Percentiles rank a stretch among this genome's conserved stretches.
phyloP scores from a whole-genome alignment of 2,329 filamentous ascomycete species.

The Ophiognomonia clavigignenti-juglandacearum region DNA sequence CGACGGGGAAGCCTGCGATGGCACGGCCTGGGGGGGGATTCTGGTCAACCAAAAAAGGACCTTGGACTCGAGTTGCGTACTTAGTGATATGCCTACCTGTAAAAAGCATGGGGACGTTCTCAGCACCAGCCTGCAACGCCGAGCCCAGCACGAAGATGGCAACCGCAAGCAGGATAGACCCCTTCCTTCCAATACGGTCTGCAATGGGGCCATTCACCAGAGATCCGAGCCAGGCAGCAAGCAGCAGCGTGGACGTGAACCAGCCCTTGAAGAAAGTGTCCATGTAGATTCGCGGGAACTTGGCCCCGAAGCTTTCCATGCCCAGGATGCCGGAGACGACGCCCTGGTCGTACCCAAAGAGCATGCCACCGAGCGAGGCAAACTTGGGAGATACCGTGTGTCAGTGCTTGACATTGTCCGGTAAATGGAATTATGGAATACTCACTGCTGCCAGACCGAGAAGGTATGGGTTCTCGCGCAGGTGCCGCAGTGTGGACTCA shows the following conservation, averaged over 20 bases:
- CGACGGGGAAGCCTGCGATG: conserved; percentile 39
- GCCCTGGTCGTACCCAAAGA: conserved; percentile 47
- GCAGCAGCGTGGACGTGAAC: conserved; percentile 45
- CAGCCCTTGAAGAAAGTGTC: conserved; percentile 46
- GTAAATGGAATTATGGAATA: too few relatives aligned
- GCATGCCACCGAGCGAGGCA: conserved; percentile 34
- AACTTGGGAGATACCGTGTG: conserved; percentile 18
- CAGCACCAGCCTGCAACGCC: conserved; percentile 37
- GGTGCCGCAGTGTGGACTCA: conserved; percentile 22
- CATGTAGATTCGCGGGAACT: conserved; percentile 29
- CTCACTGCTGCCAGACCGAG: conserved; percentile 38
- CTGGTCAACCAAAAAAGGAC: not conserved
- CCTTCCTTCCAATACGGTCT: conserved; percentile 29
- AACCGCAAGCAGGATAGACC: conserved; percentile 30
- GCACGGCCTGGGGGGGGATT: conserved; percentile 37
- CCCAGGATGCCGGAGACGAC: conserved; percentile 41
- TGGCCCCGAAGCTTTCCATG: conserved; percentile 37
- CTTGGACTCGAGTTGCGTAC: not conserved
- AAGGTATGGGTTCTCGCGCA: conserved; percentile 37
- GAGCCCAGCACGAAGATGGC: conserved; percentile 36
- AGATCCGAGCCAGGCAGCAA: conserved; percentile 45
- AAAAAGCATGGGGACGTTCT: conserved; percentile 26
- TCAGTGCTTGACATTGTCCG: too few relatives aligned
- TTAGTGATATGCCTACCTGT: not conserved
- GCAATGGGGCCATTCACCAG: conserved; percentile 37